Base-by-base conservation (phyloP, 106 monocot species). In the Cymbidium sinense region DNA sequence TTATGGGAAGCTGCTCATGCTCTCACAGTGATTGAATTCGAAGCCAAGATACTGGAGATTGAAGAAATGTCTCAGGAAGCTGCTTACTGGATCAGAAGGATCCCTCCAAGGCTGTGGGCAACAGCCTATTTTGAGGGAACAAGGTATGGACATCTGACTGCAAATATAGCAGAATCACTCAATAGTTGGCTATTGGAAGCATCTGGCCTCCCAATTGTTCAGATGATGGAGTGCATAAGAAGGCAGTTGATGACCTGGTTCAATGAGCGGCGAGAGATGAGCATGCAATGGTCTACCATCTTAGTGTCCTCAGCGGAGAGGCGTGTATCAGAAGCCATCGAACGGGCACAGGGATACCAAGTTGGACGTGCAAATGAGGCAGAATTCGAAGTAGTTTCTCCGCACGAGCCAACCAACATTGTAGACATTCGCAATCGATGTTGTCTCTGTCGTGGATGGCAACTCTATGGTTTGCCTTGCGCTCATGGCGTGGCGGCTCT, bases 191-290 rank as follows among this genome's bases (percentile, higher is more conserved):
- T 98, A 70, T 85, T 92, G 19, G 96, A 98, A 82, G 91, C 94
- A 43, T 88, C 94, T 9, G 88, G 91, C 6, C 91, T 98, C 11
- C 96, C 96, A 0, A 92, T 98, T 76, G 84, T 94, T 76, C 96
- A 98, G 77, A 94, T 94, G 96, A 88, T 94, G 90, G 96, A 98
- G 71, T 84, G 86, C 74, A 90, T 98, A 43, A 74, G 96, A 17
- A 81, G 96, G 21, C 96, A 98, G 54, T 69, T 98, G 77, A 98
- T 98, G 96, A 98, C 90, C 0, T 98, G 96, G 96, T 98, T 98
- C 84, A 98, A 98, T 37, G 96, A 98, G 72, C 78, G 96, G 13
- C 85, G 96, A 15, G 96, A 98, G 79, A 78, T 80, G 65, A 94
- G 94, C 80, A 88, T 92, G 90, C 90, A 94, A 77, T 98, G 96